Conservation (phyloP, 768 basidiomycete species). For the Cyathus striatus region DNA sequence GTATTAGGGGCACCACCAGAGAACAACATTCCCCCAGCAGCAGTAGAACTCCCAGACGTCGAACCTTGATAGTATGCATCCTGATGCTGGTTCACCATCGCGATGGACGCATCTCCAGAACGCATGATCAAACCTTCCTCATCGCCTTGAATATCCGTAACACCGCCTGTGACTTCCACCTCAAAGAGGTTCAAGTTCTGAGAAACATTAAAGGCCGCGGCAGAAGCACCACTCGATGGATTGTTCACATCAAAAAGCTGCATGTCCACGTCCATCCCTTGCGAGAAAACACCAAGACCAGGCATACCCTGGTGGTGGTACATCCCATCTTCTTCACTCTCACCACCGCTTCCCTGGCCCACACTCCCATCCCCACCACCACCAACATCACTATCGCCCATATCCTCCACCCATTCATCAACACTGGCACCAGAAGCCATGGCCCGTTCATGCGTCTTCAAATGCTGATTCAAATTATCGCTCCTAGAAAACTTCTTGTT, state of each 20-base stretch:
- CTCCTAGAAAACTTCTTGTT: slow-evolving; percentile 81
- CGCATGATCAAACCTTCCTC: slow-evolving; percentile 50
- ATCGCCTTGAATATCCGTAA: slow-evolving; percentile 52
- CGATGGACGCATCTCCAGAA: slow-evolving; percentile 11
- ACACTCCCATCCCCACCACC: slow-evolving; percentile 21
- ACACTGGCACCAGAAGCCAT: slow-evolving; percentile 15
- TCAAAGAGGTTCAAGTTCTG: slow-evolving; percentile 53
- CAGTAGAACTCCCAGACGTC: neutral
- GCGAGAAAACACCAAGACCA: slow-evolving; percentile 5
- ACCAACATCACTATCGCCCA: slow-evolving; percentile 14
- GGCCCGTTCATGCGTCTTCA: slow-evolving; percentile 67
- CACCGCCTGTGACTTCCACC: slow-evolving; percentile 47
- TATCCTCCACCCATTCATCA: slow-evolving; percentile 11
- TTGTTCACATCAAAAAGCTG: neutral
- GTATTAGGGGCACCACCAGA: slow-evolving; percentile 14
- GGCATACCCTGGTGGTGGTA: slow-evolving; percentile 17
- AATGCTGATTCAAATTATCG: slow-evolving; percentile 86
- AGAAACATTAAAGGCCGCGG: slow-evolving; percentile 10
- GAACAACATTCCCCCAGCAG: slow-evolving; percentile 8
- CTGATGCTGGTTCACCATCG: slow-evolving; percentile 7
- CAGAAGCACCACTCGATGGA: neutral
- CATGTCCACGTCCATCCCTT: slow-evolving; percentile 2
- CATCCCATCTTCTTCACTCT: slow-evolving; percentile 17
- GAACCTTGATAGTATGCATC: neutral
- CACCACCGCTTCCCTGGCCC: slow-evolving; percentile 18